Base-by-base conservation (phyloP, 2,329 filamentous ascomycete genomes). In the Metarhizium brunneum region DNA sequence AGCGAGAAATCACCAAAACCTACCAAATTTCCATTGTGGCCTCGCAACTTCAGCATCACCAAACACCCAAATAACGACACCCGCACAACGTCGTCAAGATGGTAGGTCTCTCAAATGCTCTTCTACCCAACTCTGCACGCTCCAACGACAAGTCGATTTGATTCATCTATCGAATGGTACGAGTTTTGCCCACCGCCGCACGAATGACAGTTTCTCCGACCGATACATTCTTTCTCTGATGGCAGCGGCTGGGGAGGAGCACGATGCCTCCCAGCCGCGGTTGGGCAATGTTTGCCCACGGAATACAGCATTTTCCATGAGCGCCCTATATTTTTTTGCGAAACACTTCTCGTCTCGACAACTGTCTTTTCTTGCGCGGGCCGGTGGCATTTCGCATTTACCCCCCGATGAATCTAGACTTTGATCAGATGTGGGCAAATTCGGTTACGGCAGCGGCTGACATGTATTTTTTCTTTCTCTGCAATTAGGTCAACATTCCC, bases 401-500 rank as follows among this genome's bases (percentile, higher is more conserved):
- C 16, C 6, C 11, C 6, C 36, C 8, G 13, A 42, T 18, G 43
- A 32, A 25, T 20, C 49, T 2, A 13, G 38, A 35, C 32, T 35
- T 35, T 11, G 32, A 8, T 11, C 10, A 35, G 32, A 35, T 11
- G 32, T 35, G 32, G 32, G 32, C 32, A 11, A 40, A 13, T 40
- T n/a, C 13, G 38, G 7, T 5, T 5, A 40, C 6, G 42, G 6
- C 14, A 55, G 53, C 29, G 50, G 54, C 56, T 58, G 54, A 58
- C 56, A 38, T 35, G 54, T 36, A 29, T 32, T 32, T 48, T 45
- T 45, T 18, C 16, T 13, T 1, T 42, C 5, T 7, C 40, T 16
- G 51, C 47, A 20, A 50, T 42, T 66, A 92, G 92, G 91, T 96
- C 83, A 96, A 96, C 89, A 88, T 96, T 82, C 91, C 92, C 73